phyloP scores from a whole-genome alignment of 768 basidiomycete genomes.

The Steccherinum ochraceum region DNA sequence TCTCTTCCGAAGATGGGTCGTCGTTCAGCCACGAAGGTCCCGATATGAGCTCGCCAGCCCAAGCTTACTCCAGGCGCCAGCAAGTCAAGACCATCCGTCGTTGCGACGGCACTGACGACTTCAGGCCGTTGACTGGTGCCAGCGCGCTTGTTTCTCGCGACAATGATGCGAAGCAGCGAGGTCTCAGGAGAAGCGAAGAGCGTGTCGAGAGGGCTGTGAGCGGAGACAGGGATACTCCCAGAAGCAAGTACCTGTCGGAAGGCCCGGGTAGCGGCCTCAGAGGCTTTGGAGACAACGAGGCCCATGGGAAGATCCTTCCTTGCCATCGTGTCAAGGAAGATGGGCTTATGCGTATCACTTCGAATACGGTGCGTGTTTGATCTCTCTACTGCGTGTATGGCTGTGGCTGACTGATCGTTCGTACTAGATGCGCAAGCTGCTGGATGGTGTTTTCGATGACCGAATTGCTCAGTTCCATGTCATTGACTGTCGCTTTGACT shows the following conservation, averaged over 20 bases:
- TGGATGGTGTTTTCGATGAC: constrained; percentile 67
- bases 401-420: too few relatives aligned
- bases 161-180: constrained; percentile 34
- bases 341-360: constrained; percentile 85
- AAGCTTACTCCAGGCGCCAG: constrained; percentile 74
- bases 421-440: constrained; percentile 74
- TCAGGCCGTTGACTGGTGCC: constrained; percentile 65
- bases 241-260: constrained; percentile 28
- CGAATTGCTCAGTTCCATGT: constrained; percentile 67
- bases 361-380: constrained; percentile 56
- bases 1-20: constrained; percentile 32
- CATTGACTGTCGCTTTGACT: constrained; percentile 97
- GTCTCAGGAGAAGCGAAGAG: constrained; percentile 12
- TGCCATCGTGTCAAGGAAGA: constrained; percentile 94
- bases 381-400: not conserved
- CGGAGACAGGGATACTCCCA: constrained; percentile 21
- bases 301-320: constrained; percentile 87
- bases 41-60: constrained; percentile 76
- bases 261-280: constrained; percentile 52
- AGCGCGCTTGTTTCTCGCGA: constrained; percentile 40
- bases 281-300: constrained; percentile 91
- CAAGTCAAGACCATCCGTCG: constrained; percentile 71
- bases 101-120: constrained; percentile 79
- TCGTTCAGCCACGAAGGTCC: constrained; percentile 45
- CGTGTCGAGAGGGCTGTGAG: constrained; percentile 11